Evolutionary conservation across 805 yeast species (phyloP), one percentile per base, ranked within the genome.

Genomic region (Clavispora vitiphila): DNA sequence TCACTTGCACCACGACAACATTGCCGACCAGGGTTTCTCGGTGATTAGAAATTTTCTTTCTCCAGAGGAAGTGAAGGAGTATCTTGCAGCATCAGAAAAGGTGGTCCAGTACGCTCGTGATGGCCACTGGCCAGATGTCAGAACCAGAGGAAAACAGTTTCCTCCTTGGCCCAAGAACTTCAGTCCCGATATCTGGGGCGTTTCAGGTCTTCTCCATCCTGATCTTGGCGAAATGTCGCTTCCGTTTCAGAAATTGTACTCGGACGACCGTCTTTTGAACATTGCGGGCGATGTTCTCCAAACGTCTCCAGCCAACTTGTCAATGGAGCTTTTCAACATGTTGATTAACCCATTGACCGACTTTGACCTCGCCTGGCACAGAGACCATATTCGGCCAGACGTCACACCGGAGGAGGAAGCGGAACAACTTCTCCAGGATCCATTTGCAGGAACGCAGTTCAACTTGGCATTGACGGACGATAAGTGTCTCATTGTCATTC

Each of bases 101-200:
- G 57, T 71, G 24, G 67, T 72, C 14, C 57, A 65, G 30, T 48
- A 59, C 23, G 77, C 77, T 14, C 56, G 80, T 34, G 63, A 56
- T 4, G 80, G 80, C 3, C 58, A 68, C 15, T 74, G 78, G 79
- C 61, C 69, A 12, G 60, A 66, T 37, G 76, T 74, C 12, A 62
- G 80, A 46, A 71, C 77, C 3, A 55, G 70, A 35, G 78, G 78
- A 6, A 74, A 74, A 46, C 80, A 74, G 50, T 74, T 74, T 49
- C 80, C 80, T 7, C 80, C 80, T n/a, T 74, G 80, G 80, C 77
- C 78, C 14, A 60, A 59, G 40, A 69, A 71, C 42, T 70, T 64
- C 49, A 64, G 66, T 40, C 77, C 78, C 3, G 78, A 74, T 44
- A 74, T 74, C 42, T 74, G 80, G 80, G 80, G 80, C 0, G 61